Evolutionary conservation across 1,284 basidiomycete species (phyloP).

Genomic region (Tilletiaria anomala): DNA sequence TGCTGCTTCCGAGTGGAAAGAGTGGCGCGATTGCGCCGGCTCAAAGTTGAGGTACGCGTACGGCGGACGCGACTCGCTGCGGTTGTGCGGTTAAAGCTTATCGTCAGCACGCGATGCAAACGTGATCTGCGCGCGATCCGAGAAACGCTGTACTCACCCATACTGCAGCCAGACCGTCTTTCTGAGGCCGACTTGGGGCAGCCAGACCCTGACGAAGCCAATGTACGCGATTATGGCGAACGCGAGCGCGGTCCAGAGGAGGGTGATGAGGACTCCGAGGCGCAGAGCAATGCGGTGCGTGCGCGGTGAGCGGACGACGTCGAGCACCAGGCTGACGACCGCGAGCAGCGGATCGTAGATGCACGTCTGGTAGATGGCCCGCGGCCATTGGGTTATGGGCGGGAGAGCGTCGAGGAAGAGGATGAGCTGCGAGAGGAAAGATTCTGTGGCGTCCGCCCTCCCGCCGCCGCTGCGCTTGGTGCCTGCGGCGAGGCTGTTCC

Average conservation of each 20-base stretch:
- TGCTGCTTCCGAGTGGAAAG: constrained; percentile 8
- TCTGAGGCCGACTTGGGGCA: constrained; percentile 22
- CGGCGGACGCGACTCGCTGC: background rate
- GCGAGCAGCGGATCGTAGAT: no score
- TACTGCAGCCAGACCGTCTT: constrained; percentile 33
- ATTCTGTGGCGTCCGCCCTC: no score
- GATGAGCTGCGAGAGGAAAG: no score
- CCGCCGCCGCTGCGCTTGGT: no score
- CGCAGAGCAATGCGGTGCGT: constrained; percentile 33
- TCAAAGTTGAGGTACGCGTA: constrained; percentile 13
- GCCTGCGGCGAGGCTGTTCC: no score
- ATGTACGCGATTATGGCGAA: constrained; percentile 29
- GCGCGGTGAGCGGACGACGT: constrained; percentile 24
- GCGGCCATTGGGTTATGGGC: no score
- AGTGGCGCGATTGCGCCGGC: constrained; percentile 4
- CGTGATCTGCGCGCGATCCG: no score
- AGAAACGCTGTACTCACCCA: no score
- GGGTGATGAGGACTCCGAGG: constrained; percentile 18
- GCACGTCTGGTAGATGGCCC: no score
- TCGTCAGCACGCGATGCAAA: background rate
- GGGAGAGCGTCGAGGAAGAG: no score
- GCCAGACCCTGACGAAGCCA: constrained; percentile 36
- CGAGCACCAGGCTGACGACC: no score
- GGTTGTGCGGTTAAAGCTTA: background rate
- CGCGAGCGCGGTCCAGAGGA: constrained; percentile 22